A percentile compares a stretch with the other conserved stretches of the same genome.
These are phyloP conservation scores for Fraxinus sp. DNA, from an alignment of 305 asterid species.

Conservation along the genomic window DNA sequence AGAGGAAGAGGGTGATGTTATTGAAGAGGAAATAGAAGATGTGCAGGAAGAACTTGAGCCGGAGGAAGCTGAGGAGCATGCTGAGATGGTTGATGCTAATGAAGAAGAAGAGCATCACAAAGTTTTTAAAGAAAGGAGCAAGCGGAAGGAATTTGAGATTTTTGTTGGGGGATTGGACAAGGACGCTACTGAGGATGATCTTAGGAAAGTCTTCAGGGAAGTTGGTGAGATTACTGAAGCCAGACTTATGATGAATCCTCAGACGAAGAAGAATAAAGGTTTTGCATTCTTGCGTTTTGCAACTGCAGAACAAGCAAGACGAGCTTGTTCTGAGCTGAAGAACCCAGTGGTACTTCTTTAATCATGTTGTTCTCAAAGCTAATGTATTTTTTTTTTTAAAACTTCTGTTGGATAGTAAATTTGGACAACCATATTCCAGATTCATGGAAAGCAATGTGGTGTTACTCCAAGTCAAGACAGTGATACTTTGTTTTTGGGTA, in stretches of 20 bases:
- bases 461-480: constrained; percentile 98
- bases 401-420: constrained; percentile 21
- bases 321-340: constrained; percentile 81
- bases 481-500: constrained; percentile 94
- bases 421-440: constrained; percentile 68
- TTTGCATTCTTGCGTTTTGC: constrained; percentile 98
- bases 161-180: constrained; percentile 98
- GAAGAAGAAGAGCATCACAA: constrained; percentile 93
- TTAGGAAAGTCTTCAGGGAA: constrained; percentile 75
- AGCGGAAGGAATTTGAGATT: constrained; percentile 91
- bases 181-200: constrained; percentile 95
- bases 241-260: constrained; percentile 98
- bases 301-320: constrained; percentile 86
- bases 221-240: constrained; percentile 94
- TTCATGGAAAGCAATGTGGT: constrained; percentile 97
- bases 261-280: constrained; percentile 92
- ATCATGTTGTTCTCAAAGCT: constrained; percentile 32
- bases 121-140: constrained; percentile 80
- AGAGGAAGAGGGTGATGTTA: constrained; percentile 64
- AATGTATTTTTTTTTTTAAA: constrained; percentile 25
- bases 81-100: constrained; percentile 60
- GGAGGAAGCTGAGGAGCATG: constrained; percentile 65
- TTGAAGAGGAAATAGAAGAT: constrained; percentile 67
- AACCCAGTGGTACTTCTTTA: constrained; percentile 79
- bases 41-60: constrained; percentile 62